Conservation (phyloP, 768 basidiomycete genomes). For the Kwoniella shandongensis region DNA sequence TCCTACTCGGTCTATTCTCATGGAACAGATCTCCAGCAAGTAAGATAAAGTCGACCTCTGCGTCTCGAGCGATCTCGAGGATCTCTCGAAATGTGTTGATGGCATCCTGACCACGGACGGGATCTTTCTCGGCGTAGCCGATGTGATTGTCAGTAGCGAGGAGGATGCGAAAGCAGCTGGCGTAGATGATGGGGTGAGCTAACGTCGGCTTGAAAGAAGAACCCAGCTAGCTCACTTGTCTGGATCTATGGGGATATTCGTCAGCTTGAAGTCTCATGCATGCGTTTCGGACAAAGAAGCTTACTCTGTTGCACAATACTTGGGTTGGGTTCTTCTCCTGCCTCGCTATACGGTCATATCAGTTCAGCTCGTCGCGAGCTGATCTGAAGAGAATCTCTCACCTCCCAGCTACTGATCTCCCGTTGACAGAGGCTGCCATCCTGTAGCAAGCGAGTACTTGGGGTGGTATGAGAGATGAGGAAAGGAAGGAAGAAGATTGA, state of each 20-base stretch:
- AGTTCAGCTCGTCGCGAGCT: background rate
- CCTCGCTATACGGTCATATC: constrained; percentile 9
- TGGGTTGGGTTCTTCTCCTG: constrained; percentile 25
- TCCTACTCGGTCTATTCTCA: constrained; percentile 91
- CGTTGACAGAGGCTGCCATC: constrained; percentile 19
- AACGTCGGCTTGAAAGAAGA: constrained; percentile 1
- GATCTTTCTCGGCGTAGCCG: constrained; percentile 91
- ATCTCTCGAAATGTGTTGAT: constrained; percentile 95
- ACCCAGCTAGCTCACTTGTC: constrained; percentile 36
- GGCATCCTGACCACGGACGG: constrained; percentile 88
- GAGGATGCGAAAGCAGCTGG: constrained; percentile 62
- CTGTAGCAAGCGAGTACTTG: background rate
- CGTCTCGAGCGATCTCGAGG: constrained; percentile 79
- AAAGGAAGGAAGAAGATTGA: constrained; percentile 1
- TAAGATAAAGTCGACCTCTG: constrained; percentile 84
- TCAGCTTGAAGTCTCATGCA: background rate
- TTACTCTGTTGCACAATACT: constrained; percentile 38
- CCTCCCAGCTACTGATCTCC: constrained; percentile 10
- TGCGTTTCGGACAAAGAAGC: background rate
- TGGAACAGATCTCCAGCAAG: constrained; percentile 96
- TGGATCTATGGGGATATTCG: constrained; percentile 22
- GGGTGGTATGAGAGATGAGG: background rate
- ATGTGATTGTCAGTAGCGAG: constrained; percentile 96
- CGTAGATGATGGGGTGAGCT: background rate
- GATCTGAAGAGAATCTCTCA: background rate